These are phyloP conservation scores for Plasmodium vinckei DNA, from an alignment of 169 alveolate species.

Conservation along the genomic window DNA sequence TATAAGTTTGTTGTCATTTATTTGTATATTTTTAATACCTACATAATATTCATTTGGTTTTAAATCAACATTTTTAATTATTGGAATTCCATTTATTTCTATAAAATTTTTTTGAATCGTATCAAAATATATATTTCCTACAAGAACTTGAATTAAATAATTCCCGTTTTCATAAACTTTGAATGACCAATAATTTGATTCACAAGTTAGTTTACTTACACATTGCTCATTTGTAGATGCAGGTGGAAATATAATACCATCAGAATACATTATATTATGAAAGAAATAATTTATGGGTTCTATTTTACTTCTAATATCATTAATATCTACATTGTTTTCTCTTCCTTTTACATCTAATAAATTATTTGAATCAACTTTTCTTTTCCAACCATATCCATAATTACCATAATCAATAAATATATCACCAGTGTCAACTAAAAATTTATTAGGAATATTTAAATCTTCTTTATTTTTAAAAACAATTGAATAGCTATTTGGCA, in stretches of 20 bases:
- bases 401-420: conserved; percentile 26
- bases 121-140: conserved; percentile 38
- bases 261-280: conserved; percentile 42
- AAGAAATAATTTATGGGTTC: neutral
- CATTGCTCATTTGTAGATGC: conserved; percentile 75
- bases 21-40: conserved; percentile 36
- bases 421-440: conserved; percentile 48
- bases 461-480: conserved; percentile 47
- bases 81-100: conserved; percentile 66
- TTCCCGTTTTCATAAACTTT: conserved; percentile 53
- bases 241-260: conserved; percentile 67
- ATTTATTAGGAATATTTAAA: conserved; percentile 24
- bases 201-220: conserved; percentile 31
- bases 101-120: conserved; percentile 26
- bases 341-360: too few relatives aligned
- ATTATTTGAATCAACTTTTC: neutral
- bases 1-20: conserved; percentile 21
- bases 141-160: conserved; percentile 51
- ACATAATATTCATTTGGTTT: conserved; percentile 34
- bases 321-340: too few relatives aligned
- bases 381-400: conserved; percentile 67
- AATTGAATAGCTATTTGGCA: conserved; percentile 56
- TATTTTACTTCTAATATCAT: neutral
- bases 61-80: conserved; percentile 33
- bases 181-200: conserved; percentile 60